Evolutionary conservation across 2,329 filamentous ascomycete genomes (phyloP).

Genomic region (Immersiporthe knoxdaviesiana): DNA sequence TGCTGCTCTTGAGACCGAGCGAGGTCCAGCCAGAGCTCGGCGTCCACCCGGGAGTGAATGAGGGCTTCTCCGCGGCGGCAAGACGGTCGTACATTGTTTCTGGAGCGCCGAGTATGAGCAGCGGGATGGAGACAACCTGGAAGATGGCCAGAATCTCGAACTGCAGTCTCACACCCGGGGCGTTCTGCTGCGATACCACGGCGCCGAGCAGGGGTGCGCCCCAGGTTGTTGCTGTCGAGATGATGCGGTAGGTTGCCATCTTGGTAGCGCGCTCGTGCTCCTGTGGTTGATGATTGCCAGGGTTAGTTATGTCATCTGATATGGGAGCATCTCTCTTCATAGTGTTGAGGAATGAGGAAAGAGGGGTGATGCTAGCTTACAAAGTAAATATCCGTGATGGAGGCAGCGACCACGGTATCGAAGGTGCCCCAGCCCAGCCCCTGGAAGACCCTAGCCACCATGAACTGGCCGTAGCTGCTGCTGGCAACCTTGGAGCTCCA

Average conservation of each 20-base stretch:
- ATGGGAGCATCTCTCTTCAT: too few species aligned
- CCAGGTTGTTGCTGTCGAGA: constrained; percentile 54
- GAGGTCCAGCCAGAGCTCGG: constrained; percentile 33
- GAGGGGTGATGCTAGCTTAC: constrained; percentile 42
- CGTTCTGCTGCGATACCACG: constrained; percentile 46
- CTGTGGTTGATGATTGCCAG: constrained; percentile 36
- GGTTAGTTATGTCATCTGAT: not conserved
- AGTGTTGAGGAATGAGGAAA: not conserved
- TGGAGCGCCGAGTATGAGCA: constrained; percentile 52
- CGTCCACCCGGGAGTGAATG: not conserved
- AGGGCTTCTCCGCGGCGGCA: constrained; percentile 33
- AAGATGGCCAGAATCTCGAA: constrained; percentile 57
- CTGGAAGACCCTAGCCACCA: constrained; percentile 58
- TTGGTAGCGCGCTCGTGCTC: constrained; percentile 56
- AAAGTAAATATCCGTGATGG: constrained; percentile 61
- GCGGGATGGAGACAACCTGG: constrained; percentile 49
- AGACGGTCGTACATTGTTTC: constrained; percentile 57
- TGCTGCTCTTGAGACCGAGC: constrained; percentile 28
- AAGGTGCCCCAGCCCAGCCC: constrained; percentile 63
- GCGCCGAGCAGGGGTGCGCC: constrained; percentile 59
- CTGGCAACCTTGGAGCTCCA: constrained; percentile 52
- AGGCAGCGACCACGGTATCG: constrained; percentile 55
- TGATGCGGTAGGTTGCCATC: constrained; percentile 49
- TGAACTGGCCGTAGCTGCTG: constrained; percentile 49
- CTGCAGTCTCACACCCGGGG: constrained; percentile 49